Conservation (phyloP, 2,329 filamentous ascomycete species). For the Sarocladiaceae sp. region DNA sequence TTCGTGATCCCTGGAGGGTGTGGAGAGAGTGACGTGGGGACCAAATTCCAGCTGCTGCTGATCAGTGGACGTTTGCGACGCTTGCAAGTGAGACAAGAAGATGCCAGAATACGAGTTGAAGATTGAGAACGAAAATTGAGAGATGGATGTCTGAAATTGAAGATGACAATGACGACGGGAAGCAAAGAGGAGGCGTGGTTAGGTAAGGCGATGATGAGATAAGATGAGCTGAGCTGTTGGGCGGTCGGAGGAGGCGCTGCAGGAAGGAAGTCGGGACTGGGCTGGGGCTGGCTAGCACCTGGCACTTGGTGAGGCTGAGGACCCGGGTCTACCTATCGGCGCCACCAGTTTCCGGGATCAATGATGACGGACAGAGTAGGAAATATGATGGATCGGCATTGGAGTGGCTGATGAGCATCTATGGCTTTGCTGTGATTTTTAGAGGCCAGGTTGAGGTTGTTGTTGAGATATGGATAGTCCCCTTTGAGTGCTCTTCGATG, state of each 20-base stretch:
- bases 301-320: too few species aligned
- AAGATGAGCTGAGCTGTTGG: not conserved
- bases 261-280: not conserved
- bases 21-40: not conserved
- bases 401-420: not conserved
- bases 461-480: too few species aligned
- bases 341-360: not conserved
- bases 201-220: too few species aligned
- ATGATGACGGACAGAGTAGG: not conserved
- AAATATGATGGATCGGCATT: conserved; percentile 1
- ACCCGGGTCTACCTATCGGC: too few species aligned
- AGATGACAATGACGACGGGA: too few species aligned
- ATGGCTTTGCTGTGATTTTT: not conserved
- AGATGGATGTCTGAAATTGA: too few species aligned
- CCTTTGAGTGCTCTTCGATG: too few species aligned
- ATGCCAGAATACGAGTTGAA: too few species aligned
- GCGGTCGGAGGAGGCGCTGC: not conserved
- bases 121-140: too few species aligned
- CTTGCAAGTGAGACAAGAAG: not conserved
- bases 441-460: not conserved
- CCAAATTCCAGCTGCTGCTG: not conserved
- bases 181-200: too few species aligned
- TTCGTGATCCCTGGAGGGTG: not conserved
- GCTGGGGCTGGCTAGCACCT: not conserved
- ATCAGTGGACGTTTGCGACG: not conserved